A percentile compares a stretch with the other conserved stretches of the same genome.
Conservation (phyloP, 345 rosid species). For the Euphorbia tirucalli region DNA sequence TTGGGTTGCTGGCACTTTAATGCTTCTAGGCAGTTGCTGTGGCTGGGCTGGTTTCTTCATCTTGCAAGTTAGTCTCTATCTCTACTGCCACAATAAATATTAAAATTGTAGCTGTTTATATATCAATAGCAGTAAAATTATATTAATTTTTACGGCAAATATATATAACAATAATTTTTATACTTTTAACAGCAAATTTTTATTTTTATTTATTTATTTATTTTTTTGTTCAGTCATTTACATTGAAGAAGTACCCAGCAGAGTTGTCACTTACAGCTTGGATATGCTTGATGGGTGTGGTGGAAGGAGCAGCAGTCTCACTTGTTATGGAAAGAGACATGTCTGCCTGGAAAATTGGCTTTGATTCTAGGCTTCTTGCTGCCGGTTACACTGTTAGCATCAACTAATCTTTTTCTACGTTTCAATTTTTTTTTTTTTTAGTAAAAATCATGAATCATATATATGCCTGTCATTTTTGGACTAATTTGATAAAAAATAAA, state of each 20-base stretch:
- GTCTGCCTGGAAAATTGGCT: constrained; percentile 70
- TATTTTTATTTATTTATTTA: not conserved
- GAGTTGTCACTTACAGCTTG: constrained; percentile 69
- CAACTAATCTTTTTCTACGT: no score
- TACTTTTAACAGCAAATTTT: no score
- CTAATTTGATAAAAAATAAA: no score
- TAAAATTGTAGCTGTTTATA: no score
- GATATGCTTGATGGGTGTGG: constrained; percentile 67
- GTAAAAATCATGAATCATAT: no score
- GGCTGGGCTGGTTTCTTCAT: constrained; percentile 83
- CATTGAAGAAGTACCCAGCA: constrained; percentile 86
- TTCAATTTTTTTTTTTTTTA: not conserved
- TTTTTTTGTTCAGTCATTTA: constrained; percentile 51
- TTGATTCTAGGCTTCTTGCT: constrained; percentile 72
- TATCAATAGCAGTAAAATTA: no score
- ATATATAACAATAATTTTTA: no score
- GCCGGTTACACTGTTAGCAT: constrained; percentile 75
- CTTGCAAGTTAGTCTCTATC: constrained; percentile 63
- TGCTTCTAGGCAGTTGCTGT: constrained; percentile 54
- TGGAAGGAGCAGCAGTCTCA: constrained; percentile 56
- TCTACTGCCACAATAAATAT: no score
- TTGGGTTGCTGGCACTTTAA: constrained; percentile 65
- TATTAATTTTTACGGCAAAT: no score
- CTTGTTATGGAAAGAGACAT: constrained; percentile 65
- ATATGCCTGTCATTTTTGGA: no score